Conservation (phyloP, 306 rosid genomes). For the Dryas drummondii region DNA sequence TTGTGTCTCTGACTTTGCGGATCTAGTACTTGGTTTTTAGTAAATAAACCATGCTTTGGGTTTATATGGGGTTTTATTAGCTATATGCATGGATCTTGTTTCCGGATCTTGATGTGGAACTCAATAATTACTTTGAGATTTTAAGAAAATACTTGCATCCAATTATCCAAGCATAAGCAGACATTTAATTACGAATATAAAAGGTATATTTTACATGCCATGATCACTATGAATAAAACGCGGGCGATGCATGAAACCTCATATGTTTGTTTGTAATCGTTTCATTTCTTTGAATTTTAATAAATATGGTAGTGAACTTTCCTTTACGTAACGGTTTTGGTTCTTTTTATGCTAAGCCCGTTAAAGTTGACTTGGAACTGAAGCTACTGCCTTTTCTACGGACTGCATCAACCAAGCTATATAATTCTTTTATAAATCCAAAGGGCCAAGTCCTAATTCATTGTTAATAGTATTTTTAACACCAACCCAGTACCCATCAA, state of each 20-base stretch:
- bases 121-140: not conserved
- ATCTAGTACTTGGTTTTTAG: not conserved
- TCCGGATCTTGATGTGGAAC: not conserved
- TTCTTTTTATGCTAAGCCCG: not conserved
- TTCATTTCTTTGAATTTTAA: too few species aligned
- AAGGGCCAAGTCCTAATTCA: not conserved
- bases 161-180: not conserved
- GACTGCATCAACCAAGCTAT: not conserved
- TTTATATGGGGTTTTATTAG: not conserved
- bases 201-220: too few species aligned
- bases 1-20: not conserved
- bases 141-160: not conserved
- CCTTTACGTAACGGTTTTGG: not conserved
- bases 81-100: not conserved
- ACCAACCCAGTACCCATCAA: not conserved
- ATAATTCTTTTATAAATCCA: not conserved
- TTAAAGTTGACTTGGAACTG: conserved; percentile 8
- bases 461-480: not conserved
- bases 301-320: not conserved
- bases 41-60: too few species aligned
- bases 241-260: not conserved
- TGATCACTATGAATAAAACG: not conserved
- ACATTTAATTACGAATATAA: not conserved
- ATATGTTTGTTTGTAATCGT: too few species aligned
- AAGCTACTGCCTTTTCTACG: conserved; percentile 10